Percentiles rank a stretch among this genome's conserved stretches.
These are phyloP conservation scores for Stellera chamaejasme DNA, from an alignment of 345 rosid species.

Conservation along the genomic window DNA sequence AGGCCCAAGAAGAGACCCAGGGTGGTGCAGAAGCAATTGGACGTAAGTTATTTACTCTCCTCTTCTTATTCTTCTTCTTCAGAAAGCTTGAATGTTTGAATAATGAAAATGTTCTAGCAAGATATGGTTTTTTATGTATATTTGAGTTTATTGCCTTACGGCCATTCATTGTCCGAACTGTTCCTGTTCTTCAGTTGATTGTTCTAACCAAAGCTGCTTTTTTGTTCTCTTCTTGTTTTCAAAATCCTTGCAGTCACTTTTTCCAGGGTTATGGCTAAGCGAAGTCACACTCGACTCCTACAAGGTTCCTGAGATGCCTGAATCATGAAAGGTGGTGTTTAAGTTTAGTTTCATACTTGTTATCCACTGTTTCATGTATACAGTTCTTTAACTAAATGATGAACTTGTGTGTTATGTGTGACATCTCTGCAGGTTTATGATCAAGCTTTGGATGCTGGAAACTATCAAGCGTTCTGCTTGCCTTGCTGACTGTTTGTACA, in stretches of 20 bases:
- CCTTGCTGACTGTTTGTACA: no score
- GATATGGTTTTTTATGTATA: no score
- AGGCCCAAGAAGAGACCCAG: conserved; percentile 66
- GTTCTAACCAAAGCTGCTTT: not conserved
- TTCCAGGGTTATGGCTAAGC: conserved; percentile 54
- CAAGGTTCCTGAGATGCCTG: conserved; percentile 48
- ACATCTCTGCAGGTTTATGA: conserved; percentile 22
- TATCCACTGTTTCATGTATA: no score
- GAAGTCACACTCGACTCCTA: conserved; percentile 47
- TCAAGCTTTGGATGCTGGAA: conserved; percentile 11
- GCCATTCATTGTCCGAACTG: no score
- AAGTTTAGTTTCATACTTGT: conserved; percentile 16
- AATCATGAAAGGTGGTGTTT: conserved; percentile 23
- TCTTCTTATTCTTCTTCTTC: not conserved
- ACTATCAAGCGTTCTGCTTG: not conserved
- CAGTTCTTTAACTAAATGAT: no score
- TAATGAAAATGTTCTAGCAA: no score
- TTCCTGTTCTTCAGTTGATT: no score
- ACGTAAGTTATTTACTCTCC: conserved; percentile 28
- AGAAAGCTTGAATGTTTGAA: not conserved
- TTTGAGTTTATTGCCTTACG: no score
- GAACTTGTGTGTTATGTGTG: not conserved
- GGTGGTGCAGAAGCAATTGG: conserved; percentile 50
- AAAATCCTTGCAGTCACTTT: conserved; percentile 35
- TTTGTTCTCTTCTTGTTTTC: conserved; percentile 3